Conservation (phyloP, 805 yeast species). For the Starmerella sp. region DNA sequence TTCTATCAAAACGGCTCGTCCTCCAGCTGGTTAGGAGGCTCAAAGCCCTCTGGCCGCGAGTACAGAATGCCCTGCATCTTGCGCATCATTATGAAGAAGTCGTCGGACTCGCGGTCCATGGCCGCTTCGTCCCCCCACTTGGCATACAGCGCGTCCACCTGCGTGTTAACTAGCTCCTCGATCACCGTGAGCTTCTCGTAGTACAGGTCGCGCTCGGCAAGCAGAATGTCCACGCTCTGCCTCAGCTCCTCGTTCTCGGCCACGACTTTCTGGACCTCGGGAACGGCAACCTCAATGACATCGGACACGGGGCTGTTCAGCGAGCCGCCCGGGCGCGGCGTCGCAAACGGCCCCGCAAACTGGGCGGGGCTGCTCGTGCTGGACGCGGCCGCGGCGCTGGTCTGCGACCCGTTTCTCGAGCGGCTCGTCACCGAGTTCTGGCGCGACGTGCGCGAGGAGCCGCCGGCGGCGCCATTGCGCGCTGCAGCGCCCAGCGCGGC, state of each 20-base stretch:
- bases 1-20: slow-evolving; percentile 20
- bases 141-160: slow-evolving; percentile 40
- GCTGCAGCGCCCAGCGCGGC: not conserved
- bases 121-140: slow-evolving; percentile 29
- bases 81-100: slow-evolving; percentile 34
- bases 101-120: slow-evolving; percentile 20
- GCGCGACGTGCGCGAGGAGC: not conserved
- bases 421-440: not conserved
- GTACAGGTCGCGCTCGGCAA: slow-evolving; percentile 73
- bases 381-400: not conserved
- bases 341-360: not conserved
- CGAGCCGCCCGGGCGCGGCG: not conserved
- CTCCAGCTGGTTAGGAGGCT: slow-evolving; percentile 34
- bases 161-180: slow-evolving; percentile 64
- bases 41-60: slow-evolving; percentile 76
- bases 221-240: slow-evolving; percentile 52
- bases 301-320: not conserved
- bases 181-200: slow-evolving; percentile 81
- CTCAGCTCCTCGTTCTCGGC: slow-evolving; percentile 33
- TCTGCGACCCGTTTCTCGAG: not conserved
- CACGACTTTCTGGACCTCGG: not conserved
- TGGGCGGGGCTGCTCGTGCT: not conserved
- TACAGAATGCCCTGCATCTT: slow-evolving; percentile 69
- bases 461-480: not conserved
- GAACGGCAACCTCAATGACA: slow-evolving; percentile 21